Percentiles rank a stretch among this genome's conserved stretches.
Evolutionary conservation across 495 filamentous ascomycete species (phyloP).

Genomic region (Podospora fimiseda): DNA sequence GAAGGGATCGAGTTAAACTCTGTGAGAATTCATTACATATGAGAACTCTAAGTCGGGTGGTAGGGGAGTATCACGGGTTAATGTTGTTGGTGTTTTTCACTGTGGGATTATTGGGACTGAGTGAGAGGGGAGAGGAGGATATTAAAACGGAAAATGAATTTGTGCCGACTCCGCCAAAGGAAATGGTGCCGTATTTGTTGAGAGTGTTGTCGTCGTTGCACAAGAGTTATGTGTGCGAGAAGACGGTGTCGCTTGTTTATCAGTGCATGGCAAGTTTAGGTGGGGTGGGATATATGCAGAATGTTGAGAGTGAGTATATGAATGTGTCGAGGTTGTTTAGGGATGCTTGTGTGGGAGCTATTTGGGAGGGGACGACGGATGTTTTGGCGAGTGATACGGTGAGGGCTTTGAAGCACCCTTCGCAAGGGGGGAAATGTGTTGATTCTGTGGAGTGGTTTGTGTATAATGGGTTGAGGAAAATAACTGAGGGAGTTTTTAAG

Average conservation of each 20-base stretch:
- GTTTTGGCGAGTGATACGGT: slow-evolving; percentile 59
- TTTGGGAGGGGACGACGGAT: slow-evolving; percentile 73
- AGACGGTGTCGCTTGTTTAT: slow-evolving; percentile 45
- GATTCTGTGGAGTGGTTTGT: slow-evolving; percentile 36
- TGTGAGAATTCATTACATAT: slow-evolving; percentile 55
- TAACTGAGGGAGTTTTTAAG: too few species aligned
- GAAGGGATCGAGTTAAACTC: slow-evolving; percentile 36
- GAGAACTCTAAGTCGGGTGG: slow-evolving; percentile 50
- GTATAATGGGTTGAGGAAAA: background rate
- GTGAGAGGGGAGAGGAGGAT: slow-evolving; percentile 8
- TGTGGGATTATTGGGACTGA: slow-evolving; percentile 40
- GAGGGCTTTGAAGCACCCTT: slow-evolving; percentile 46
- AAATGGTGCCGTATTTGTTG: slow-evolving; percentile 39
- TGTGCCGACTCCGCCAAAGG: slow-evolving; percentile 6
- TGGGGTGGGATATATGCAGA: slow-evolving; percentile 69
- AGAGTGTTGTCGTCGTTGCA: slow-evolving; percentile 58
- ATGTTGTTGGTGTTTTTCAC: slow-evolving; percentile 59
- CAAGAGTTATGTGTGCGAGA: slow-evolving; percentile 57
- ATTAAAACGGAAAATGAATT: background rate
- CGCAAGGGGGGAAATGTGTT: slow-evolving; percentile 34
- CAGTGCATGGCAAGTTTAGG: slow-evolving; percentile 66
- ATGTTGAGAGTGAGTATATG: slow-evolving; percentile 49
- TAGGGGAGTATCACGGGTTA: slow-evolving; percentile 43
- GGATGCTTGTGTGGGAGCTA: slow-evolving; percentile 58
- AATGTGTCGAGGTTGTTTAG: slow-evolving; percentile 61